Base-by-base conservation (phyloP, 306 rosid species). In the Lathyrus sativus region DNA sequence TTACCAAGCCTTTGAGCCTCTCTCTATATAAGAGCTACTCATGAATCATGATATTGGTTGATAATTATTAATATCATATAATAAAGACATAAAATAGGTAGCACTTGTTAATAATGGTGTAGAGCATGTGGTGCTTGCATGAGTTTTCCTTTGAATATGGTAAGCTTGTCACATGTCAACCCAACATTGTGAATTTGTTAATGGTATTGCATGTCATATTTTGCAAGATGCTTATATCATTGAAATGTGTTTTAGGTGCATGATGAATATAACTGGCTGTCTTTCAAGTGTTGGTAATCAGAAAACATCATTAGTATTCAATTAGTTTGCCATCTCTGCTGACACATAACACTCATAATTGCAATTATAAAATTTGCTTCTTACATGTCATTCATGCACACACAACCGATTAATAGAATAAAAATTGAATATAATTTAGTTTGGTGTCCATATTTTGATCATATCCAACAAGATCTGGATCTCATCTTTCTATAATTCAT, bases 61-160 rank as follows among this genome's bases (percentile, higher is more conserved):
- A 6, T 9, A 22, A 22, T 19, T 9, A 53, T 10, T 50, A 3
- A 8, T n/a, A 3, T 58, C 7, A 58, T 33, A 33, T 58, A 58
- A 43, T 54, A 10, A 29, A n/a, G 49, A 41, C 42, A 64, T 11
- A 71, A 70, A 57, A 64, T 1, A 17, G n/a, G 18, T 4, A 67
- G 37, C 37, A 28, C 1, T 31, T 44, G 17, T 35, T 46, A 45
- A 45, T 58, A 6, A 50, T 69, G 1, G 60, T 69, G 78, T 33
- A 56, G 53, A 70, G 71, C 88, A 81, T 75, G 82, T 83, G 96
- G 57, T 46, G 39, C 54, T 61, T 12, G 68, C 64, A 71, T 77
- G 84, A 61, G 61, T 50, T 26, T 55, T 13, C 70, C 83, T 44
- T 56, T 15, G 42, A 80, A 42, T 28, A 53, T 11, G 86, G 82